Percentiles rank a stretch among this genome's conserved stretches.
These are phyloP conservation scores for Physocladia obscura DNA, from an alignment of 192 early-diverging fungal genomes.

Conservation along the genomic window DNA sequence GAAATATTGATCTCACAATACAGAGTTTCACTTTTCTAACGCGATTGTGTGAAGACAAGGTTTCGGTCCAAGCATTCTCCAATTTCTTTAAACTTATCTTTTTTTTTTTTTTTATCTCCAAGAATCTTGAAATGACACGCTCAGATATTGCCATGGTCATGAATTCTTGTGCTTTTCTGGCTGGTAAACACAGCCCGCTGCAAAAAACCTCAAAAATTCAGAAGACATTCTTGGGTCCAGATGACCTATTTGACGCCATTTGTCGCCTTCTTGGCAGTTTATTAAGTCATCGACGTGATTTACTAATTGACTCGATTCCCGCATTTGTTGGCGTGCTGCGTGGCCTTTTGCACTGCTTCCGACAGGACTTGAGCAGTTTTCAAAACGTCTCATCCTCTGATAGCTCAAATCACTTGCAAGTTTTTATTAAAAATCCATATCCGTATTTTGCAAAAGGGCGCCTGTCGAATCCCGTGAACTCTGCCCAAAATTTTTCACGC, in stretches of 20 bases:
- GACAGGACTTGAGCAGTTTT: conserved; percentile 46
- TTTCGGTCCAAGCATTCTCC: no score
- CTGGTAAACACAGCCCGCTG: conserved; percentile 4
- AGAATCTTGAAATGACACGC: conserved; percentile 36
- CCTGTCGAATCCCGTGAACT: conserved; percentile 15
- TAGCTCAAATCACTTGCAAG: conserved; percentile 30
- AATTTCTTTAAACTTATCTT: no score
- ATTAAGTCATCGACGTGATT: conserved; percentile 47
- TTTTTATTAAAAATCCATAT: conserved; percentile 26
- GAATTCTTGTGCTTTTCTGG: conserved; percentile 27
- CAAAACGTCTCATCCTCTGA: conserved; percentile 26
- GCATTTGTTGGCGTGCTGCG: conserved; percentile 54
- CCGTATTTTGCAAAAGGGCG: conserved; percentile 34
- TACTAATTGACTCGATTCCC: conserved; percentile 48
- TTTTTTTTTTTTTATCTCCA: conserved; percentile 29
- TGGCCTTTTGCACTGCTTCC: conserved; percentile 59
- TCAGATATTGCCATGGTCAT: conserved; percentile 49
- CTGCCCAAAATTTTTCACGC: conserved; percentile 10
- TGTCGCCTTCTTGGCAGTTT: conserved; percentile 51
- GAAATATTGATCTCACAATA: background rate
- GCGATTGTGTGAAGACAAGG: conserved; percentile 13
- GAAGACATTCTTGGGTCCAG: conserved; percentile 23
- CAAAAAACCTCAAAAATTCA: background rate
- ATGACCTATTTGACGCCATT: conserved; percentile 49
- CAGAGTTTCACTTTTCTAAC: background rate